Evolutionary conservation across 768 basidiomycete genomes (phyloP), one percentile per base, ranked within the genome.

Genomic region (Tulasnella sp.): DNA sequence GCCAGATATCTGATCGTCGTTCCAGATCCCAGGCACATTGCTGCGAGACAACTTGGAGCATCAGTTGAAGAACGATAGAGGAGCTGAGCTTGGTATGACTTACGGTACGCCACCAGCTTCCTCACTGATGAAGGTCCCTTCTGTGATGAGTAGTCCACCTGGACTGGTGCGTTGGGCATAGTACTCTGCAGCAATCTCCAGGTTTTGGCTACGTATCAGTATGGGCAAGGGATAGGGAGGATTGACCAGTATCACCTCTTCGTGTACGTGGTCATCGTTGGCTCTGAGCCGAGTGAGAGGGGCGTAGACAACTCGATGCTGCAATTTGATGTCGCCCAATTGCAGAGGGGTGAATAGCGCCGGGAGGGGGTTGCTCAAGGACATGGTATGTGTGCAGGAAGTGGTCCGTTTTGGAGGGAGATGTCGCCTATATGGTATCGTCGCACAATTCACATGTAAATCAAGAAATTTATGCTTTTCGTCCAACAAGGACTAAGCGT

Each of bases 21-120:
- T 80, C 74, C 78, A 86, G 56, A 86, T 79, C 0, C 85, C 86
- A 1, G 85, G 86, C 0, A 78, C 75, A 56, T 80, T 69, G 5
- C 55, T 56, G 38, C n/a, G 1, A 82, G 2, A 77, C 80, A 0
- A 81, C 80, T 13, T 75, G 64, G 11, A 38, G 43, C 9, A 44
- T 23, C 26, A 67, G 58, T 58, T 56, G 63, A 4, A 65, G 65
- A 26, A 11, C 34, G 5, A 7, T 15, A 7, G 7, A 38, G 34
- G 5, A 24, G n/a, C 23, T 15, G 27, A 21, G 1, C 21, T 17
- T 3, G 17, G 44, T 13, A n/a, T 2, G 13, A 27, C 41, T 24
- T 26, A 56, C 55, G 27, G 7, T 8, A 34, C 38, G 24, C 58
- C 64, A 13, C 52, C 59, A 5, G 63, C 45, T 21, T 66, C 64